Conservation (phyloP, 2,329 filamentous ascomycete species). For the Truncatella angustata region DNA sequence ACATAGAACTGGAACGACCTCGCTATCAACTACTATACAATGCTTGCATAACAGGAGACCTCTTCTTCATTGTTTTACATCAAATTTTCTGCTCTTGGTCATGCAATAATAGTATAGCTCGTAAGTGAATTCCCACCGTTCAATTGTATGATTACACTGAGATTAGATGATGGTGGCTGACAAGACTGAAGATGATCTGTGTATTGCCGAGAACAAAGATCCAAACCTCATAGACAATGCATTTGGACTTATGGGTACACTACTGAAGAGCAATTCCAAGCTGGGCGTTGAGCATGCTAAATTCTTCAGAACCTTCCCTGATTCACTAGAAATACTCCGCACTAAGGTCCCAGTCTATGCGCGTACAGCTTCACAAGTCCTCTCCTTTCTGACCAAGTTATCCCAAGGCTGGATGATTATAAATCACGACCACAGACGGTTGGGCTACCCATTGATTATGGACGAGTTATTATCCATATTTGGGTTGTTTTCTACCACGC, state of each 20-base stretch:
- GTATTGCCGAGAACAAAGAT: constrained; percentile 27
- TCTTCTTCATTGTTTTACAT: constrained; percentile 64
- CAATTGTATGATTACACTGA: not conserved
- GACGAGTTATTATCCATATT: constrained; percentile 52
- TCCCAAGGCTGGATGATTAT: constrained; percentile 37
- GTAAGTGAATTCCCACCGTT: constrained; percentile 15
- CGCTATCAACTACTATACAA: constrained; percentile 54
- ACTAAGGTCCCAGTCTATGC: constrained; percentile 16
- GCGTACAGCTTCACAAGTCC: constrained; percentile 31
- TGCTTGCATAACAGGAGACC: constrained; percentile 56
- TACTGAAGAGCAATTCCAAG: constrained; percentile 37
- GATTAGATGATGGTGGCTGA: not conserved
- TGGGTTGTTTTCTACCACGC: constrained; percentile 44
- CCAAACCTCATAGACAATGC: constrained; percentile 27
- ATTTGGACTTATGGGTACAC: constrained; percentile 31
- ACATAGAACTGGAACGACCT: constrained; percentile 37
- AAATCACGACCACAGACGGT: constrained; percentile 30
- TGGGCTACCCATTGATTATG: constrained; percentile 53
- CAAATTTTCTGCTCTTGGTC: constrained; percentile 63
- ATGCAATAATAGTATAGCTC: constrained; percentile 31
- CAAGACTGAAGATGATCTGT: constrained; percentile 17
- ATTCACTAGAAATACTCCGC: constrained; percentile 13
- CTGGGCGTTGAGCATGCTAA: constrained; percentile 24
- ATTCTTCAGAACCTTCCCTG: constrained; percentile 38
- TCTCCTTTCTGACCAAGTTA: constrained; percentile 43